Conservation (phyloP, 2,329 filamentous ascomycete species). For the Trichoderma atroviride region DNA sequence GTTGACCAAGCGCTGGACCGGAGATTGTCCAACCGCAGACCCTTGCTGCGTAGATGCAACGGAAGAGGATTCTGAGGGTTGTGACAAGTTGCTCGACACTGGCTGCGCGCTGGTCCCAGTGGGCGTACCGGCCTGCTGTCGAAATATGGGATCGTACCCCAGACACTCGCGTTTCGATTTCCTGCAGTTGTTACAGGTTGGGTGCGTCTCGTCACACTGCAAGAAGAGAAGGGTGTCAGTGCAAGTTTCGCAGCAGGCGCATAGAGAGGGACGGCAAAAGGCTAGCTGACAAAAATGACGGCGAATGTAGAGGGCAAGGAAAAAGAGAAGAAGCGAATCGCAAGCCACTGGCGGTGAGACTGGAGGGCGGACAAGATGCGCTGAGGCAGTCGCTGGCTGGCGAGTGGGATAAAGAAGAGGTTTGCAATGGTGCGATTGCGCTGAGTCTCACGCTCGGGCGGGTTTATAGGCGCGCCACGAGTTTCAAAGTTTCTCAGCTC, state of each 20-base stretch:
- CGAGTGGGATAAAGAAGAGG: slow-evolving; percentile 7
- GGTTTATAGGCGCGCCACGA: slow-evolving; percentile 18
- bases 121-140: slow-evolving; percentile 72
- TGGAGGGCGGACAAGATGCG: slow-evolving; percentile 6
- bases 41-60: slow-evolving; percentile 30
- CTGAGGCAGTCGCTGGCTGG: slow-evolving; percentile 4
- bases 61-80: slow-evolving; percentile 41
- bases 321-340: neutral
- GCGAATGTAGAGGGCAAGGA: neutral
- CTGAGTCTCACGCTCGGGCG: slow-evolving; percentile 16
- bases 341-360: slow-evolving; percentile 22
- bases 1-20: slow-evolving; percentile 39
- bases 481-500: slow-evolving; percentile 14
- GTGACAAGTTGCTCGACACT: slow-evolving; percentile 38
- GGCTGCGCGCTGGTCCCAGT: slow-evolving; percentile 60
- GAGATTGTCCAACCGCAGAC: slow-evolving; percentile 30
- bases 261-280: neutral
- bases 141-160: slow-evolving; percentile 87
- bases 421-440: slow-evolving; percentile 5
- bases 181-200: slow-evolving; percentile 85
- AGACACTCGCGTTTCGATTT: slow-evolving; percentile 87
- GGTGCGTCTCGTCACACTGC: slow-evolving; percentile 95
- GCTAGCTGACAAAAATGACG: slow-evolving; percentile 2
- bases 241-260: slow-evolving; percentile 26
- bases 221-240: slow-evolving; percentile 36